These are phyloP conservation scores for Colletotrichum musae DNA, from an alignment of 2,329 filamentous ascomycete genomes.

Conservation along the genomic window DNA sequence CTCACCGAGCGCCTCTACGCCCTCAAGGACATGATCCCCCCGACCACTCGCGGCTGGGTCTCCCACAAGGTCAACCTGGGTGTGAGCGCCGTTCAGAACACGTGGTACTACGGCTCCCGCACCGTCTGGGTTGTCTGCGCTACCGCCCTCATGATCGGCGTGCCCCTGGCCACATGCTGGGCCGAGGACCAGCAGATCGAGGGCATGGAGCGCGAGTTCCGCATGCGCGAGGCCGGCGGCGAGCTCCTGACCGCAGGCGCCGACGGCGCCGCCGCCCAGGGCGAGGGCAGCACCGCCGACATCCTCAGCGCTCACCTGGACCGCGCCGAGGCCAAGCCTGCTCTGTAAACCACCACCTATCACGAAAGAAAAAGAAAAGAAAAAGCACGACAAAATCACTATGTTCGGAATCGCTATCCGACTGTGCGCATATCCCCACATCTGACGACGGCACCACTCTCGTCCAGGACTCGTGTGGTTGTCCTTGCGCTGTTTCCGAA, in stretches of 20 bases:
- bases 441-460: slow-evolving; percentile 14
- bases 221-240: slow-evolving; percentile 92
- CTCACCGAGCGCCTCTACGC: slow-evolving; percentile 80
- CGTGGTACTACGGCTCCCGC: slow-evolving; percentile 80
- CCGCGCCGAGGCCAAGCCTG: slow-evolving; percentile 61
- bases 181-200: slow-evolving; percentile 96
- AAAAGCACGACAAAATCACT: slow-evolving; percentile 1
- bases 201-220: slow-evolving; percentile 98
- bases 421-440: slow-evolving; percentile 1
- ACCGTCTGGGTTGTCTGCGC: slow-evolving; percentile 93
- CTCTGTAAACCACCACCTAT: slow-evolving; percentile 57
- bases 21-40: slow-evolving; percentile 82
- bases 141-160: slow-evolving; percentile 88
- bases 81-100: slow-evolving; percentile 65
- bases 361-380: slow-evolving; percentile 40
- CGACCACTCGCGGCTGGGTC: slow-evolving; percentile 78
- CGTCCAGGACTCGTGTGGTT: slow-evolving; percentile 23
- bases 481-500: slow-evolving; percentile 26
- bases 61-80: slow-evolving; percentile 71
- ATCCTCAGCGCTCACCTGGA: slow-evolving; percentile 66
- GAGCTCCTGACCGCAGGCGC: slow-evolving; percentile 72
- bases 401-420: not conserved
- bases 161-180: slow-evolving; percentile 93
- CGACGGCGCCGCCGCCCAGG: slow-evolving; percentile 50
- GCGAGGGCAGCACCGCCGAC: slow-evolving; percentile 59